Conservation (phyloP, 345 rosid species). For the Moricandia moricandioides region DNA sequence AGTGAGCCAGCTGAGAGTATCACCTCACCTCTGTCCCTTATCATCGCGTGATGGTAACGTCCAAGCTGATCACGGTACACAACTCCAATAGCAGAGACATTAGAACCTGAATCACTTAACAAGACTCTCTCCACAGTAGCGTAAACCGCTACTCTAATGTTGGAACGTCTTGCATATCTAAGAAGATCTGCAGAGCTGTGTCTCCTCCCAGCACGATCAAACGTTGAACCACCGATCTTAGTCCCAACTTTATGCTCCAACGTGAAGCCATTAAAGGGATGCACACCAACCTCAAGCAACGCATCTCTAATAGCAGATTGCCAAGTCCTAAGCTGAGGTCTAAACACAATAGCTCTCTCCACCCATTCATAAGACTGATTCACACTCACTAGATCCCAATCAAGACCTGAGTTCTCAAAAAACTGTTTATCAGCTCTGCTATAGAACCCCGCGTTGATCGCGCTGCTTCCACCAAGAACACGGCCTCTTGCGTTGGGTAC, state of each 20-base stretch:
- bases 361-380: conserved; percentile 86
- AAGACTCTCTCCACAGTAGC: conserved; percentile 84
- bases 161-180: conserved; percentile 48
- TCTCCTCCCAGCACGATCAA: conserved; percentile 67
- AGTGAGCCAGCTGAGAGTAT: conserved; percentile 79
- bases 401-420: conserved; percentile 51
- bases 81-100: conserved; percentile 63
- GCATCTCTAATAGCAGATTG: conserved; percentile 82
- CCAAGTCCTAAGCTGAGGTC: conserved; percentile 79
- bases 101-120: conserved; percentile 35
- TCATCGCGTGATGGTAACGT: conserved; percentile 73
- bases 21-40: conserved; percentile 71
- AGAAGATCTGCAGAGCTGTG: conserved; percentile 88
- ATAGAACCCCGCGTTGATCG: conserved; percentile 90
- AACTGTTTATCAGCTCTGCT: conserved; percentile 73
- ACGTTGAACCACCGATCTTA: conserved; percentile 90
- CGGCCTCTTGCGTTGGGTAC: conserved; percentile 88
- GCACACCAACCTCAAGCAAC: conserved; percentile 72
- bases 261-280: conserved; percentile 68
- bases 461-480: conserved; percentile 89
- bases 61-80: conserved; percentile 69
- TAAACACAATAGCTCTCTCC: conserved; percentile 70
- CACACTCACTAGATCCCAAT: conserved; percentile 61
- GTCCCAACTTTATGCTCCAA: conserved; percentile 76
- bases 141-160: conserved; percentile 60